A percentile compares a stretch with the other conserved stretches of the same genome.
These are phyloP conservation scores for Rhododendron ovatum DNA, from an alignment of 148 eudicot species.

Conservation along the genomic window DNA sequence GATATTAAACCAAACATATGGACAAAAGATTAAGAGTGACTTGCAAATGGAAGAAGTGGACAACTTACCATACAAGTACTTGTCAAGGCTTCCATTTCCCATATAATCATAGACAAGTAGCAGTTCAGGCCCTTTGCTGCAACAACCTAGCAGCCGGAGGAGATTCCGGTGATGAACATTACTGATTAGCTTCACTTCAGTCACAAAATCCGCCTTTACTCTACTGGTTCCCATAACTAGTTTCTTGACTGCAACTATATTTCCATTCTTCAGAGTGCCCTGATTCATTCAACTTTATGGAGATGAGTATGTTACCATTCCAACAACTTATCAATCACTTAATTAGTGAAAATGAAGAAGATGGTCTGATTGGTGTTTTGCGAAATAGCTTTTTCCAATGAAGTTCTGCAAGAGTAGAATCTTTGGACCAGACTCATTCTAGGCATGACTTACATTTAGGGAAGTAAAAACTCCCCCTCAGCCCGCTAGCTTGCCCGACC, in stretches of 20 bases:
- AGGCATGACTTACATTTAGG: neutral
- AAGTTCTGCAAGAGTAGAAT: neutral
- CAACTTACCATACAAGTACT: constrained; percentile 26
- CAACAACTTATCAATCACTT: neutral
- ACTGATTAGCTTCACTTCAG: constrained; percentile 44
- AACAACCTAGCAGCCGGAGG: constrained; percentile 37
- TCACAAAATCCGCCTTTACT: constrained; percentile 39
- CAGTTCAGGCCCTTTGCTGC: constrained; percentile 41
- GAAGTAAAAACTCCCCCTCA: neutral
- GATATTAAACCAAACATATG: neutral
- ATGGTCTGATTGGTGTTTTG: neutral
- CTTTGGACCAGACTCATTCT: neutral
- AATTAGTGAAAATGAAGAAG: neutral
- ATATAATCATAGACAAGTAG: constrained; percentile 42
- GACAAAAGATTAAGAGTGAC: neutral
- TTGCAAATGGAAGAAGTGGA: neutral
- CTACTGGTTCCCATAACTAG: constrained; percentile 20
- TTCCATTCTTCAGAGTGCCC: constrained; percentile 41
- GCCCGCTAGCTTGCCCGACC: neutral
- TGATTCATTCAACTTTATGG: constrained; percentile 10
- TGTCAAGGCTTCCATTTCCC: constrained; percentile 48
- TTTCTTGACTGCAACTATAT: constrained; percentile 41
- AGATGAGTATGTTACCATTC: neutral
- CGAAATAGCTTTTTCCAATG: neutral
- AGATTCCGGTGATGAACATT: constrained; percentile 48